Evolutionary conservation across 2,329 filamentous ascomycete genomes (phyloP).

Genomic region (Colletotrichum sublineola): DNA sequence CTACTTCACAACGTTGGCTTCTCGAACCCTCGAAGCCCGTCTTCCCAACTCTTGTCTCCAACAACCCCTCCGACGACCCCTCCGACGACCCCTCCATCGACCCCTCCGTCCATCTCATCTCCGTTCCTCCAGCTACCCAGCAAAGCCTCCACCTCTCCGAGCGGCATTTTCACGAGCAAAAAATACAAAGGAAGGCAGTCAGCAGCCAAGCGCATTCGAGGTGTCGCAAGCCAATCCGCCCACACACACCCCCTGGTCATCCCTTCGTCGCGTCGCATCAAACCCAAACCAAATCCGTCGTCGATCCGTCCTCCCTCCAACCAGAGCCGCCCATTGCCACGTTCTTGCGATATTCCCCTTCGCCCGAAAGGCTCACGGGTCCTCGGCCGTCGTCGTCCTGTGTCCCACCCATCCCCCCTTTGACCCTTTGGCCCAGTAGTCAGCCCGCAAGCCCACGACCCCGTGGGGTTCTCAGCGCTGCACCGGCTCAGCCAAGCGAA

Average conservation of each 20-base stretch:
- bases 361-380: slow-evolving; percentile 44
- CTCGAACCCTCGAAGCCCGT: background rate
- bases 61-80: background rate
- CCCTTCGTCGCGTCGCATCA: slow-evolving; percentile 43
- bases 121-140: slow-evolving; percentile 2
- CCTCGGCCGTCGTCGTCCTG: background rate
- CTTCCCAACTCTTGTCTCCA: background rate
- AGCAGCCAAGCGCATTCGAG: slow-evolving; percentile 34
- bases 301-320: slow-evolving; percentile 43
- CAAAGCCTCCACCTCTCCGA: background rate
- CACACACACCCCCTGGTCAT: slow-evolving; percentile 18
- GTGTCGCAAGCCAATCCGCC: slow-evolving; percentile 20
- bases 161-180: slow-evolving; percentile 32
- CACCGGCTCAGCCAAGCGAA: slow-evolving; percentile 22
- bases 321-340: slow-evolving; percentile 38
- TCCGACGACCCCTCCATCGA: too few species aligned
- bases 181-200: background rate
- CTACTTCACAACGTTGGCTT: background rate
- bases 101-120: background rate
- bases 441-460: slow-evolving; percentile 9
- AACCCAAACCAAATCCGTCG: slow-evolving; percentile 12
- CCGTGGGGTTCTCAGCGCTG: slow-evolving; percentile 38
- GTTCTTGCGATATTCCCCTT: slow-evolving; percentile 41
- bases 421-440: too few species aligned
- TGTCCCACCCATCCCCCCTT: background rate